Conservation (phyloP, 2,329 filamentous ascomycete genomes). For the Endoconidiophora polonica region DNA sequence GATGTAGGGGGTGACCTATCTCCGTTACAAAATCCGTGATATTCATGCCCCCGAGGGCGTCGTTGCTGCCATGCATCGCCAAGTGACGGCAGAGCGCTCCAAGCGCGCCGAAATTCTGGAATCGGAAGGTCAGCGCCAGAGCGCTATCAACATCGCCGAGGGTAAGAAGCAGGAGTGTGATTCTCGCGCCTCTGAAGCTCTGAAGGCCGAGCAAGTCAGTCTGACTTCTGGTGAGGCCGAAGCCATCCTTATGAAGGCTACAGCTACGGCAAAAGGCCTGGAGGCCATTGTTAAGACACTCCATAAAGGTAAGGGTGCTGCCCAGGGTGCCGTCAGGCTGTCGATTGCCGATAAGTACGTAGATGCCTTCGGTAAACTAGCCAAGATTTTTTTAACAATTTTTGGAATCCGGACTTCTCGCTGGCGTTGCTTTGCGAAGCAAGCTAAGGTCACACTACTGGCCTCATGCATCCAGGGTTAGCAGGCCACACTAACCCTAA, state of each 20-base stretch:
- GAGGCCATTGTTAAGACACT: constrained; percentile 70
- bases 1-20: constrained; percentile 89
- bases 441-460: too few relatives aligned
- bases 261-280: constrained; percentile 75
- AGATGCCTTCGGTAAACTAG: constrained; percentile 79
- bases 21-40: constrained; percentile 95
- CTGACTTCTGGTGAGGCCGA: constrained; percentile 82
- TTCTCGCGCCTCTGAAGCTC: constrained; percentile 88
- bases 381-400: constrained; percentile 37
- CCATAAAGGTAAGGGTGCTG: constrained; percentile 51
- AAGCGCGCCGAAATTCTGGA: constrained; percentile 97
- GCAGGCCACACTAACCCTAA: too few relatives aligned
- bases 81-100: constrained; percentile 90
- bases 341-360: constrained; percentile 96
- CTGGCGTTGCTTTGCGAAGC: too few relatives aligned
- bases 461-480: too few relatives aligned
- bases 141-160: constrained; percentile 96
- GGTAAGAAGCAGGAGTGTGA: constrained; percentile 91
- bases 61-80: constrained; percentile 93
- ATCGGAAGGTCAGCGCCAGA: constrained; percentile 90
- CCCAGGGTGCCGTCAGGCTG: constrained; percentile 70
- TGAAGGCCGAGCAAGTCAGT: constrained; percentile 86
- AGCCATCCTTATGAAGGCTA: constrained; percentile 73
- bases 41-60: constrained; percentile 91
- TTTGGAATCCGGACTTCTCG: too few relatives aligned